These are phyloP conservation scores for Leccinum barrowsii DNA, from an alignment of 768 basidiomycete genomes.

Conservation along the genomic window DNA sequence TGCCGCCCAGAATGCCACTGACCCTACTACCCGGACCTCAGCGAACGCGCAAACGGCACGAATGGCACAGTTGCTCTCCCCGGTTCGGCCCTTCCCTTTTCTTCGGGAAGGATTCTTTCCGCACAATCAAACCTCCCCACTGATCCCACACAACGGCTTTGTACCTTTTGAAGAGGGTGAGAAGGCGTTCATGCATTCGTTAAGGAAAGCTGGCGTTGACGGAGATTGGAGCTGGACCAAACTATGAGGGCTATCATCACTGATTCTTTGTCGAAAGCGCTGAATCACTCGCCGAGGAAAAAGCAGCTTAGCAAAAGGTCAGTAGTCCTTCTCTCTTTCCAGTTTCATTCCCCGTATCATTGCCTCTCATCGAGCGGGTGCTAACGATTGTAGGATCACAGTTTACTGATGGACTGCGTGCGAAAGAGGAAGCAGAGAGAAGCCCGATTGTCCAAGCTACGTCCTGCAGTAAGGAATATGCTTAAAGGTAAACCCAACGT, in stretches of 20 bases:
- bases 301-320: slow-evolving; percentile 91
- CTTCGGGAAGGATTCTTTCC: slow-evolving; percentile 58
- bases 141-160: slow-evolving; percentile 90
- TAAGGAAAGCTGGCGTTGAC: slow-evolving; percentile 88
- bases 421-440: slow-evolving; percentile 86
- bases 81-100: slow-evolving; percentile 59
- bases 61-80: slow-evolving; percentile 45
- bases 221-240: slow-evolving; percentile 95
- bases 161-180: slow-evolving; percentile 85
- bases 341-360: not conserved
- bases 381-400: slow-evolving; percentile 10
- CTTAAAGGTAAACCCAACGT: slow-evolving; percentile 84
- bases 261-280: slow-evolving; percentile 92
- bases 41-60: slow-evolving; percentile 47
- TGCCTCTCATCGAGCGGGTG: not conserved
- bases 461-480: slow-evolving; percentile 84
- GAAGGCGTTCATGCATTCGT: slow-evolving; percentile 87
- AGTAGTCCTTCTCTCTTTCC: slow-evolving; percentile 17
- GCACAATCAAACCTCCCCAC: slow-evolving; percentile 76
- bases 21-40: slow-evolving; percentile 33
- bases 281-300: slow-evolving; percentile 93
- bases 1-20: slow-evolving; percentile 43
- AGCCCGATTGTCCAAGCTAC: slow-evolving; percentile 75
- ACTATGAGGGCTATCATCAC: slow-evolving; percentile 98
- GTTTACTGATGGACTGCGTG: slow-evolving; percentile 76